Conservation (phyloP, 257 asterid genomes). For the Rauvolfia tetraphylla region DNA sequence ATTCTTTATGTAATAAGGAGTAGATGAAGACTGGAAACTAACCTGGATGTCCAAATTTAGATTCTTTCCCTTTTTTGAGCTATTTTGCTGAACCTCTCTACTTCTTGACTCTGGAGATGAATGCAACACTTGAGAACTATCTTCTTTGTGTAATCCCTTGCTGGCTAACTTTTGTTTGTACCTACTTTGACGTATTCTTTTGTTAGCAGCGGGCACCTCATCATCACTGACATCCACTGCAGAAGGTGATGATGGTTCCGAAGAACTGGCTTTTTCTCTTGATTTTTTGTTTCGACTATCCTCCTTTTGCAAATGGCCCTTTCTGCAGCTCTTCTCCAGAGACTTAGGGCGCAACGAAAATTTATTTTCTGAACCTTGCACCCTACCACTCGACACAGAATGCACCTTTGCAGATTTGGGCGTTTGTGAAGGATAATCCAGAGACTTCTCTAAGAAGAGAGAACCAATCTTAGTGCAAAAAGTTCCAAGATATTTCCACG, state of each 20-base stretch:
- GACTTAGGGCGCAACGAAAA: constrained; percentile 25
- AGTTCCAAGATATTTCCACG: neutral
- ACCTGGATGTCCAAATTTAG: constrained; percentile 46
- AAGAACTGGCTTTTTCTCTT: constrained; percentile 31
- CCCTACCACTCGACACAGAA: constrained; percentile 27
- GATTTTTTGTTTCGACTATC: constrained; percentile 27
- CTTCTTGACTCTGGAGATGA: constrained; percentile 32
- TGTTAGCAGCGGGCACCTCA: constrained; percentile 29
- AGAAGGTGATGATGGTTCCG: constrained; percentile 47
- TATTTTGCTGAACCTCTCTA: constrained; percentile 29
- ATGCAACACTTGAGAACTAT: constrained; percentile 23
- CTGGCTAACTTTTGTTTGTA: constrained; percentile 23
- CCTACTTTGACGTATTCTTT: constrained; percentile 30
- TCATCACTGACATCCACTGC: constrained; percentile 49
- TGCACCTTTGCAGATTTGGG: constrained; percentile 30
- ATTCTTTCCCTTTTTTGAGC: constrained; percentile 32
- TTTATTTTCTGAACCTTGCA: constrained; percentile 11
- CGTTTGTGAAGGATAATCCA: constrained; percentile 29
- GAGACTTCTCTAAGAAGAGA: constrained; percentile 37
- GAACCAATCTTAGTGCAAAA: neutral
- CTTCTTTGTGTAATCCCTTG: constrained; percentile 23
- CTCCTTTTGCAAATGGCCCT: constrained; percentile 31
- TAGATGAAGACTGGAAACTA: constrained; percentile 9
- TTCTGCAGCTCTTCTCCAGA: constrained; percentile 31
- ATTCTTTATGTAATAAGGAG: neutral